Base-by-base conservation (phyloP, 441 rosid species). In the Corymbia calophylla region DNA sequence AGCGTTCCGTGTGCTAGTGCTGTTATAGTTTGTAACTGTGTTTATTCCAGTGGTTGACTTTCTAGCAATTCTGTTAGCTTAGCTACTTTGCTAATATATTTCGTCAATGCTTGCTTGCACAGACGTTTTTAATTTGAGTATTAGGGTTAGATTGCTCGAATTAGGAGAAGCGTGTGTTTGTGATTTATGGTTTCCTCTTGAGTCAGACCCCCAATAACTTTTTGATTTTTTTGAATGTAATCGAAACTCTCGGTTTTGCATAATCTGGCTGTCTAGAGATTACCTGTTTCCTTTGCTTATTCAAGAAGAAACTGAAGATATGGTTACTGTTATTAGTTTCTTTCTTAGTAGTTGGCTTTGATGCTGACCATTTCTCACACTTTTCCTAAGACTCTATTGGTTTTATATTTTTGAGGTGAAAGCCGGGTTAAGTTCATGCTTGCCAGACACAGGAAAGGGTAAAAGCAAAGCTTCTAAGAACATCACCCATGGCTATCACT, bases 391-490 rank as follows among this genome's bases (percentile, higher is more conserved):
- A 25, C 18, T 39, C 49, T 77, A 58, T 58, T 87, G 80, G 53
- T 87, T 88, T n/a, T 87, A n/a, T 73, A 87, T 32, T 87, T 91
- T 89, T 44, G 56, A 94, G 95, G 89, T 92, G 88, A 95, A 93
- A 94, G 94, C 96, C 5, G 95, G 94, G 89, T 81, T 95, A 8
- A 86, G 91, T 31, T 90, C 92, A 49, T 93, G 94, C 4, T 89
- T 91, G 53, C 92, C 92, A 31, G 98, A 95, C 60, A 92, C 93
- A 18, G 96, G 95, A 88, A 96, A 95, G 94, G 98, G 98, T 60
- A 96, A 95, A 91, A 89, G 97, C 92, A 96, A 93, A 92, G 91
- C 94, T 92, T 92, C 92, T 68, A 95, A 93, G 93, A 89, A 94
- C 93, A 93, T 95, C 39, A 94, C 92, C 3, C 95, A 96, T 54